Percentiles rank a stretch among this genome's conserved stretches.
Evolutionary conservation across 768 basidiomycete species (phyloP).

Genomic region (Podaxis carcinomalis): DNA sequence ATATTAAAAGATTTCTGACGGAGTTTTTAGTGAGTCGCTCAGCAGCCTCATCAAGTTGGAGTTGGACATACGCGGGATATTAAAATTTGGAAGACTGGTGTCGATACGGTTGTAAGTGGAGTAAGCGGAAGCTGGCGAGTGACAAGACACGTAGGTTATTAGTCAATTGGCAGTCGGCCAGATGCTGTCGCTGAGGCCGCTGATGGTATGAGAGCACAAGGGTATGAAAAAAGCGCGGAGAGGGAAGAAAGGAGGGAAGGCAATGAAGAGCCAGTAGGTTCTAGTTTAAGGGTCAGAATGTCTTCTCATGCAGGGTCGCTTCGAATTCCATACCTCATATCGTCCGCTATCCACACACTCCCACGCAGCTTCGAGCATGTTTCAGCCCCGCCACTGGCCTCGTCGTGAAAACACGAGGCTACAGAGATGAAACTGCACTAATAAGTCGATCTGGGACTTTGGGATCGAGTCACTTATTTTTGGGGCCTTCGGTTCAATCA

Average conservation of each 20-base stretch:
- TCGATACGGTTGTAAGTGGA: not conserved
- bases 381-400: not conserved
- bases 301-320: constrained; percentile 9
- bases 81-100: not conserved
- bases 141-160: not conserved
- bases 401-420: constrained; percentile 9
- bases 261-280: not conserved
- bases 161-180: not conserved
- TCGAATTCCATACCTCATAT: constrained; percentile 2
- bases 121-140: not conserved
- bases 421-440: not conserved
- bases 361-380: not conserved
- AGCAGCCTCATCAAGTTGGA: not conserved
- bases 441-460: constrained; percentile 1
- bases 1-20: not conserved
- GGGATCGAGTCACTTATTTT: not conserved
- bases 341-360: not conserved
- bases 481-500: not conserved
- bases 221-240: not conserved
- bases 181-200: not conserved
- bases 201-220: not conserved
- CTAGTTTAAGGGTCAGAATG: constrained; percentile 11
- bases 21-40: not conserved
- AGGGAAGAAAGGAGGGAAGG: not conserved
- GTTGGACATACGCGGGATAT: not conserved